Conservation (phyloP, 2,329 filamentous ascomycete species). For the Mollisia scopiformis region DNA sequence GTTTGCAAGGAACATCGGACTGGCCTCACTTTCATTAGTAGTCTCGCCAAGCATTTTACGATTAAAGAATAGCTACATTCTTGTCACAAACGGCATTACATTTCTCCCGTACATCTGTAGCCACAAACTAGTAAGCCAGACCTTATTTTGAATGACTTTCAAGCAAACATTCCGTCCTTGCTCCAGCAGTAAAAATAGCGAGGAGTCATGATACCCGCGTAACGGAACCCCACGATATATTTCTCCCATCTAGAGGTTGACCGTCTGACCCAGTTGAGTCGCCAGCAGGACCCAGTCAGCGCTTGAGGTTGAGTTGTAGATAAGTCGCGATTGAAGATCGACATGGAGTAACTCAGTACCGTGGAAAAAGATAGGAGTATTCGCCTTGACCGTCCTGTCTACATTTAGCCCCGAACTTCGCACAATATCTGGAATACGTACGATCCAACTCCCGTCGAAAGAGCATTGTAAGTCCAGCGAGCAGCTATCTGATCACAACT, state of each 20-base stretch:
- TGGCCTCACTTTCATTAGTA: too few species aligned
- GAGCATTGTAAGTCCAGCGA: neutral
- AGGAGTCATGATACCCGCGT: too few species aligned
- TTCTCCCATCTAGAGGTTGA: neutral
- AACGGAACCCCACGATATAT: conserved; percentile 15
- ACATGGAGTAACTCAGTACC: conserved; percentile 1
- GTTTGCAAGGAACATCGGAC: too few species aligned
- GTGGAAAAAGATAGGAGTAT: neutral
- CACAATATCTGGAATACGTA: neutral
- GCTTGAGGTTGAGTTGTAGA: conserved; percentile 2
- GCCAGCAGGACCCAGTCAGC: conserved; percentile 6
- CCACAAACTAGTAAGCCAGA: too few species aligned
- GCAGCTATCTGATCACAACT: conserved; percentile 4
- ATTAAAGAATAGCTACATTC: too few species aligned
- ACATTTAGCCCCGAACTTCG: neutral
- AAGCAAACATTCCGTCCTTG: too few species aligned
- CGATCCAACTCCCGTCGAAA: neutral
- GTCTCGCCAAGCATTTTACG: too few species aligned
- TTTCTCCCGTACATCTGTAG: too few species aligned
- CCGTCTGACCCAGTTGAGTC: neutral
- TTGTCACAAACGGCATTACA: too few species aligned
- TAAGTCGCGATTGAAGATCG: conserved; percentile 1
- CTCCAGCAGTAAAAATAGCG: too few species aligned
- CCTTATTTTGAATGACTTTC: too few species aligned
- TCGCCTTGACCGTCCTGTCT: neutral